Base-by-base conservation (phyloP, 2,329 filamentous ascomycete species). In the Raffaelea deltoideospora region DNA sequence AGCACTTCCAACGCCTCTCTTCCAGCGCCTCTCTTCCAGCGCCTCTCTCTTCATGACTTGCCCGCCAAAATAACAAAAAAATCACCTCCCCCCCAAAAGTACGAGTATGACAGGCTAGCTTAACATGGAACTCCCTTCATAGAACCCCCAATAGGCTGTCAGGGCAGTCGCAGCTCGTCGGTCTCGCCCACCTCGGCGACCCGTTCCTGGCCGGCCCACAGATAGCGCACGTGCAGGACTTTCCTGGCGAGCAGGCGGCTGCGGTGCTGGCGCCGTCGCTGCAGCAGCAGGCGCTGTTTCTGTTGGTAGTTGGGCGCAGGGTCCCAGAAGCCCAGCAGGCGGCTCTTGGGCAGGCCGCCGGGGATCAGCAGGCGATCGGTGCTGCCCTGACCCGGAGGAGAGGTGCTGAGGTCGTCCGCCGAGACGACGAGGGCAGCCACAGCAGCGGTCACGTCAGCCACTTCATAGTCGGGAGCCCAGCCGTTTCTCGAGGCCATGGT, bases 321-420 rank as follows among this genome's bases (percentile, higher is more conserved):
- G 38, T 69, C 65, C 60, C 64, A 68, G 47, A 69, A 69, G 1
- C 65, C 65, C 0, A 64, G 51, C 21, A 69, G 45, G 26, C 57
- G 53, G 31, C 54, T 57, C 53, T 67, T 65, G 35, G 54, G 47
- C 35, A 66, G 46, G 1, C 61, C 59, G 3, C 38, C 37, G 1
- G 63, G 61, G 26, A 65, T 61, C 4, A 48, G 38, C 11, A 67
- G 41, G 10, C 33, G 21, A 24, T 41, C 42, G 24, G 24, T 24
- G 36, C 60, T 54, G 20, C 34, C 35, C 21, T 35, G 37, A 10
- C 21, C 31, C n/a, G n/a, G n/a, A n/a, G n/a, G n/a, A n/a, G n/a
- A n/a, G n/a, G n/a, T n/a, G n/a, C n/a, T n/a, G n/a, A n/a, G n/a
- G n/a, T n/a, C n/a, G n/a, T n/a, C n/a, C n/a, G n/a, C n/a, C 2